Base-by-base conservation (phyloP, 148 eudicot species). In the Fagopyrum esculentum region DNA sequence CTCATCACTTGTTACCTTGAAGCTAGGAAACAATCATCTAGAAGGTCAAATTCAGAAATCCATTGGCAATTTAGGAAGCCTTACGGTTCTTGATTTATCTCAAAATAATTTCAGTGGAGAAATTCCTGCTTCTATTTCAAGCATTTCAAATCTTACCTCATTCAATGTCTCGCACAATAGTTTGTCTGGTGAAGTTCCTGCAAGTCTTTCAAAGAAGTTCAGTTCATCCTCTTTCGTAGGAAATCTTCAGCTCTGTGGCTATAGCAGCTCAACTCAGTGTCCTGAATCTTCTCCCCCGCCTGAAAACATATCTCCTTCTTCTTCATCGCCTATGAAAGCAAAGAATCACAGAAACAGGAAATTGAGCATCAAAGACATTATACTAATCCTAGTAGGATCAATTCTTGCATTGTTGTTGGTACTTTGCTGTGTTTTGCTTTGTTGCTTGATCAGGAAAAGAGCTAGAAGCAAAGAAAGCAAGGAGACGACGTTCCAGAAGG, bases 181-280 rank as follows among this genome's bases (percentile, higher is more conserved):
- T 45, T 82, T 90, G 4, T 84, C 90, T 2, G 96, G 96, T 0
- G 52, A 75, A 72, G 89, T 90, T 48, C 90, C 92, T 4, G 51
- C 76, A 51, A 49, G 40, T 44, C 87, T 88, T 15, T 76, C 84
- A 0, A 77, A 79, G 57, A 82, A 76, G 74, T 88, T 88, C 77
- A 79, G 83, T 55, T 75, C 89, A 0, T 81, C 83, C 2, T 81
- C 92, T 1, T 90, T 90, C 72, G 78, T 78, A 13, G 92, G 90
- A 0, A 90, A 90, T 56, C 74, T 83, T 54, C 77, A 85, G 75
- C 76, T 90, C 13, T 92, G 97, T 80, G 97, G 98, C 22, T 92
- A 86, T 73, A 85, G 86, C 76, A 19, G 73, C 60, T 84, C 89
- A 51, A 77, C 83, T 29, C 84, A 84, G 12, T 92, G 97, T 79